phyloP scores from a whole-genome alignment of 2,329 filamentous ascomycete genomes.

The Paracoccidioides brasiliensis region DNA sequence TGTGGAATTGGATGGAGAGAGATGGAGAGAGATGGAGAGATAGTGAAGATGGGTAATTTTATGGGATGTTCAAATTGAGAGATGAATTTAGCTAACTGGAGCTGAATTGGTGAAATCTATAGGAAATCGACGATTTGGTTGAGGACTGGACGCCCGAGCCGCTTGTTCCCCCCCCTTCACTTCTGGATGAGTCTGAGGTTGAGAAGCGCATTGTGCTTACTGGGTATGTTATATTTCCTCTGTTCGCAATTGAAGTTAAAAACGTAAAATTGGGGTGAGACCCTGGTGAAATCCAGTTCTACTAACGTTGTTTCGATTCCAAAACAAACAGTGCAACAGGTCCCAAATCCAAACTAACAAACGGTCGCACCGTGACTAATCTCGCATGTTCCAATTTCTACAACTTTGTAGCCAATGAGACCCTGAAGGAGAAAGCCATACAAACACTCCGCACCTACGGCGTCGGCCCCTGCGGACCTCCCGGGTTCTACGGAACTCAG shows the following conservation, averaged over 20 bases:
- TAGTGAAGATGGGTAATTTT: not conserved
- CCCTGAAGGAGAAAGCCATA: constrained; percentile 88
- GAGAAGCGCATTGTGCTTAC: constrained; percentile 80
- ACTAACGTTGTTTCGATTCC: not conserved
- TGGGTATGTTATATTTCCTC: constrained; percentile 45
- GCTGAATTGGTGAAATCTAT: constrained; percentile 5
- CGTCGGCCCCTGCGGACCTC: constrained; percentile 90
- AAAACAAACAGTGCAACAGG: constrained; percentile 56
- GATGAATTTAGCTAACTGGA: not conserved
- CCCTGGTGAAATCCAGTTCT: not conserved
- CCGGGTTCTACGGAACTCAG: constrained; percentile 95
- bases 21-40: not conserved
- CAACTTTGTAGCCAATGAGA: constrained; percentile 88
- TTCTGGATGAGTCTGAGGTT: constrained; percentile 65
- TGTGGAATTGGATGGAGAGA: not conserved
- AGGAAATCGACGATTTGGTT: constrained; percentile 92
- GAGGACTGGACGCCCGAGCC: constrained; percentile 96
- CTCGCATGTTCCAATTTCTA: constrained; percentile 95
- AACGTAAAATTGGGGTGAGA: not conserved
- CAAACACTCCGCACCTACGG: constrained; percentile 89
- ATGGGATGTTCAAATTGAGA: not conserved
- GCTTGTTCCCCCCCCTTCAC: constrained; percentile 59
- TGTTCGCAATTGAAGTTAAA: not conserved
- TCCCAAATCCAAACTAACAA: constrained; percentile 77
- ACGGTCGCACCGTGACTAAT: constrained; percentile 82